Evolutionary conservation across 345 rosid genomes (phyloP).

Genomic region (Populus ilicifolia): DNA sequence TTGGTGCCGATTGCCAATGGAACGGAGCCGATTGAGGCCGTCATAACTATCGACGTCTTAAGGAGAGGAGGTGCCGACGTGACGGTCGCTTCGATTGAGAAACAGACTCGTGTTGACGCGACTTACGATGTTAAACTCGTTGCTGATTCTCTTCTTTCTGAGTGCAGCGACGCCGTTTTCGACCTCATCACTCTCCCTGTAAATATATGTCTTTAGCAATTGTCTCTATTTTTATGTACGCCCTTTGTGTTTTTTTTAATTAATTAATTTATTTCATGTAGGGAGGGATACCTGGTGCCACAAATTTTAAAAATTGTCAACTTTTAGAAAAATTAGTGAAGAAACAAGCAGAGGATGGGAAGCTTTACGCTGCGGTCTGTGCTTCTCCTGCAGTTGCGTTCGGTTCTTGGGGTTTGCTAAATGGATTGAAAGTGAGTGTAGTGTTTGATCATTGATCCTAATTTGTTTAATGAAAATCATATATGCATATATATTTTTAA

Average conservation of each 20-base stretch:
- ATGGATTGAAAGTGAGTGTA: conserved; percentile 65
- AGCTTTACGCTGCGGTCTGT: conserved; percentile 76
- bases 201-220: conserved; percentile 2
- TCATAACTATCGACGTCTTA: conserved; percentile 71
- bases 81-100: conserved; percentile 76
- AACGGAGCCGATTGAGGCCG: conserved; percentile 93
- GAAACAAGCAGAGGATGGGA: conserved; percentile 74
- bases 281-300: conserved; percentile 95
- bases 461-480: too few relatives aligned
- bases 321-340: conserved; percentile 59
- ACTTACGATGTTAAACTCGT: conserved; percentile 68
- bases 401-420: conserved; percentile 82
- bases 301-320: conserved; percentile 63
- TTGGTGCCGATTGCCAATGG: conserved; percentile 91
- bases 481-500: too few relatives aligned
- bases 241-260: neutral
- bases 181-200: conserved; percentile 75
- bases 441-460: neutral
- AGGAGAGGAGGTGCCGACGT: conserved; percentile 84
- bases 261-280: neutral
- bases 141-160: conserved; percentile 66
- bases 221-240: neutral
- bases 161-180: conserved; percentile 43
- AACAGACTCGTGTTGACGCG: conserved; percentile 63
- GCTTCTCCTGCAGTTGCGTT: conserved; percentile 83